Percentiles rank a stretch among this genome's conserved stretches.
Conservation (phyloP, 2,329 filamentous ascomycete genomes). For the Hymenoscyphus occultus region DNA sequence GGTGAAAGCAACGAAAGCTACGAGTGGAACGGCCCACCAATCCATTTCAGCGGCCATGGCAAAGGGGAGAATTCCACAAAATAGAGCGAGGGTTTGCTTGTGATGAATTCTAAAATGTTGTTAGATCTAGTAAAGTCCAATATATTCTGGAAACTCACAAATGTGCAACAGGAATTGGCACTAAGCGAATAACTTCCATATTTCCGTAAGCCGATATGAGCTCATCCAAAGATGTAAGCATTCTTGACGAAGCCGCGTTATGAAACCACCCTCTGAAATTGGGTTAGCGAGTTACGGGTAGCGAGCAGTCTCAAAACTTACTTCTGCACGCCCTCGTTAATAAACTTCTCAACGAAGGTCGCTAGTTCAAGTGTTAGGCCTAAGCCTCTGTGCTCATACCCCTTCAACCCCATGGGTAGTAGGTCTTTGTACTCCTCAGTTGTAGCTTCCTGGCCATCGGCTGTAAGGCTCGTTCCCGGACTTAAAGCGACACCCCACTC, state of each 20-base stretch:
- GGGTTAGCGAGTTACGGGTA: neutral
- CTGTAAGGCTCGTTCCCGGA: conserved; percentile 32
- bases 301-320: conserved; percentile 16
- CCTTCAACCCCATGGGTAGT: conserved; percentile 48
- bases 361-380: conserved; percentile 58
- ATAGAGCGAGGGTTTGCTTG: conserved; percentile 61
- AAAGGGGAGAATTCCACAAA: conserved; percentile 58
- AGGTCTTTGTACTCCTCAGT: conserved; percentile 49
- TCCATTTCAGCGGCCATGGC: conserved; percentile 60
- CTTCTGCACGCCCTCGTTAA: conserved; percentile 51
- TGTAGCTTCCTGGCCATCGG: conserved; percentile 35
- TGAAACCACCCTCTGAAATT: conserved; percentile 52
- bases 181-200: conserved; percentile 65
- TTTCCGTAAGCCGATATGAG: conserved; percentile 57
- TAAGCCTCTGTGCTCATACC: conserved; percentile 56
- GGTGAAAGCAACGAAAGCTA: conserved; percentile 59
- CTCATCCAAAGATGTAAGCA: conserved; percentile 55
- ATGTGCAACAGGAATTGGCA: conserved; percentile 62
- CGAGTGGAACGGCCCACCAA: conserved; percentile 60
- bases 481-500: conserved; percentile 53
- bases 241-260: conserved; percentile 54
- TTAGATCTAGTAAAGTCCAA: conserved; percentile 2
- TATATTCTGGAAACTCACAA: conserved; percentile 39
- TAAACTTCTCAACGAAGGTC: conserved; percentile 58
- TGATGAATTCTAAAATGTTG: conserved; percentile 51